A percentile compares a stretch with the other conserved stretches of the same genome.
Conservation (phyloP, 768 basidiomycete genomes). For the Naganishia randhawae region DNA sequence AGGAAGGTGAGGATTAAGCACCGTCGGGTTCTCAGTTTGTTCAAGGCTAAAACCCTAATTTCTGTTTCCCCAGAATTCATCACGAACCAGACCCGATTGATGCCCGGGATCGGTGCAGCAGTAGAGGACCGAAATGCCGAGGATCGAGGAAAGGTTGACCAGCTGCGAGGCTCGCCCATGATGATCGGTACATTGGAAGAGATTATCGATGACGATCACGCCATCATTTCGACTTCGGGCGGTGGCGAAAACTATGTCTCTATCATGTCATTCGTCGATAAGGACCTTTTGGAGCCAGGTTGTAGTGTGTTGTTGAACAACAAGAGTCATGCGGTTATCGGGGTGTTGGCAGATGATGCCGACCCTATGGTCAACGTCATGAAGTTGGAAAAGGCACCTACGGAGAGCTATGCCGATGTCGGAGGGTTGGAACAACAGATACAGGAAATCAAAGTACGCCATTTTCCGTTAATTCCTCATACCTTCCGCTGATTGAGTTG, state of each 20-base stretch:
- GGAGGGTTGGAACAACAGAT: constrained; percentile 96
- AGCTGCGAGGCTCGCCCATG: constrained; percentile 91
- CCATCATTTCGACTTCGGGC: constrained; percentile 91
- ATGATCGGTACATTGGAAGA: constrained; percentile 98
- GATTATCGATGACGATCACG: constrained; percentile 59
- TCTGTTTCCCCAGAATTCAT: constrained; percentile 39
- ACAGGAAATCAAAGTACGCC: constrained; percentile 89
- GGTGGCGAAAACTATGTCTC: constrained; percentile 96
- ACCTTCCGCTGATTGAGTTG: constrained; percentile 10
- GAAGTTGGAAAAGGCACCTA: constrained; percentile 98
- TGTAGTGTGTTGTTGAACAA: constrained; percentile 93
- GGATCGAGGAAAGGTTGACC: constrained; percentile 87
- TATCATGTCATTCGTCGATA: constrained; percentile 97
- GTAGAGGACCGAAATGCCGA: constrained; percentile 91
- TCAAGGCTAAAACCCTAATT: background rate
- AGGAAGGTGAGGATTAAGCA: constrained; percentile 52
- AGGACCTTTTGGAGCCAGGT: constrained; percentile 91
- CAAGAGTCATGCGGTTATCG: constrained; percentile 90
- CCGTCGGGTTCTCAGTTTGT: background rate
- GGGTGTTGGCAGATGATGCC: constrained; percentile 88
- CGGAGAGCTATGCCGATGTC: constrained; percentile 96
- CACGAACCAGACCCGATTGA: constrained; percentile 45
- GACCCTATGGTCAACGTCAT: constrained; percentile 97
- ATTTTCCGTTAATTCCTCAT: background rate
- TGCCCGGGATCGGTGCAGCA: constrained; percentile 53